phyloP scores from a whole-genome alignment of 2,329 filamentous ascomycete species.

The Plenodomus lindquistii region DNA sequence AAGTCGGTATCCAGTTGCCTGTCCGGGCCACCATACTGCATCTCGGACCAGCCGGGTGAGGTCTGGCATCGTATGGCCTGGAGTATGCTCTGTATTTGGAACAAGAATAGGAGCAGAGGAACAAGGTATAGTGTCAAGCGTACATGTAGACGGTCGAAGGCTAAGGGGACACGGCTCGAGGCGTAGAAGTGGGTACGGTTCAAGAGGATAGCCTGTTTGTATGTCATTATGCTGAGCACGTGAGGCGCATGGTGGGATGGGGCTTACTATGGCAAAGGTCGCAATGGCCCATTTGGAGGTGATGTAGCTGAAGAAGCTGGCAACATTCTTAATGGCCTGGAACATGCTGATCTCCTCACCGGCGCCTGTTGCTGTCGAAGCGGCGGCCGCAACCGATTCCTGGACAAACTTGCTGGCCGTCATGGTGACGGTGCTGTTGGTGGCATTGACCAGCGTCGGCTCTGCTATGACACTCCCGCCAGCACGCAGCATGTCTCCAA shows the following conservation, averaged over 20 bases:
- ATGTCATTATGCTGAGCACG: background rate
- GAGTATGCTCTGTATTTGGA: constrained; percentile 71
- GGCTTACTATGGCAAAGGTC: constrained; percentile 73
- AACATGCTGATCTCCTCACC: constrained; percentile 50
- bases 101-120: constrained; percentile 38
- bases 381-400: constrained; percentile 48
- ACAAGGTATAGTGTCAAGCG: constrained; percentile 39
- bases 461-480: constrained; percentile 64
- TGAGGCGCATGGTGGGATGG: background rate
- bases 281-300: constrained; percentile 75
- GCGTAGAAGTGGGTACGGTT: constrained; percentile 95
- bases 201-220: constrained; percentile 70
- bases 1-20: constrained; percentile 52
- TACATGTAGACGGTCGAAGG: constrained; percentile 67
- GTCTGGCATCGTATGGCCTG: constrained; percentile 93
- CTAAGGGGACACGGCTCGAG: constrained; percentile 79
- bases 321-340: constrained; percentile 67
- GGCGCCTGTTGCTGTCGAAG: constrained; percentile 32
- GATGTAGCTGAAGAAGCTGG: constrained; percentile 82
- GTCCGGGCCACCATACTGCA: constrained; percentile 52
- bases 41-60: constrained; percentile 49
- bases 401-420: constrained; percentile 48
- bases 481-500: constrained; percentile 60
- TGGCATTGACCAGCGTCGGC: constrained; percentile 55
- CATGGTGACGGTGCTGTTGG: constrained; percentile 46